These are phyloP conservation scores for Artemisia argyi DNA, from an alignment of 129 eudicot genomes.

Conservation along the genomic window DNA sequence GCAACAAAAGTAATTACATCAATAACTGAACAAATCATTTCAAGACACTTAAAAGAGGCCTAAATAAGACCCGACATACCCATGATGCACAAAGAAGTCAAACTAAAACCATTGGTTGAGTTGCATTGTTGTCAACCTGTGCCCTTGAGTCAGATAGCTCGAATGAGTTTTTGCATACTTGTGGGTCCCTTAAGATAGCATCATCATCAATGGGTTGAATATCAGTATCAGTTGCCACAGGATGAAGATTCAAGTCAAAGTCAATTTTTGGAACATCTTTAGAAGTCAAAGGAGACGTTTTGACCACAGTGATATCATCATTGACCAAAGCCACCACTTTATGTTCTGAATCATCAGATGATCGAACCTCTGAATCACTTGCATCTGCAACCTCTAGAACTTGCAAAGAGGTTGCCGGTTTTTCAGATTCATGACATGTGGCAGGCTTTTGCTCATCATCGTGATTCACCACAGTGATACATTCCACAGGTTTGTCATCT, in stretches of 20 bases:
- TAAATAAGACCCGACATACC: constrained; percentile 14
- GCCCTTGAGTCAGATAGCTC: constrained; percentile 31
- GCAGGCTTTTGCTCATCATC: background rate
- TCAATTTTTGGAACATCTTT: constrained; percentile 6
- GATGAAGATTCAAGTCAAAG: constrained; percentile 35
- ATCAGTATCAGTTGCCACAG: constrained; percentile 31
- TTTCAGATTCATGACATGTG: constrained; percentile 22
- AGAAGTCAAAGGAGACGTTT: constrained; percentile 7
- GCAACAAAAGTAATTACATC: background rate
- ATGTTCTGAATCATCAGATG: constrained; percentile 23
- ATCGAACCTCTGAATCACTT: background rate
- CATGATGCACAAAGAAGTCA: background rate
- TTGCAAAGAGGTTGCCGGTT: constrained; percentile 8
- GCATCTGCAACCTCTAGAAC: constrained; percentile 1
- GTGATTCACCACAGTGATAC: background rate
- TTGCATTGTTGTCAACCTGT: constrained; percentile 25
- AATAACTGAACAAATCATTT: background rate
- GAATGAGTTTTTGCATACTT: constrained; percentile 14
- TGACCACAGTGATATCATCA: background rate
- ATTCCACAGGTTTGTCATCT: constrained; percentile 14
- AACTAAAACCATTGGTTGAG: constrained; percentile 33
- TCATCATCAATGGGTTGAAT: constrained; percentile 19
- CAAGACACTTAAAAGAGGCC: background rate
- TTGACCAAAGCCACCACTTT: constrained; percentile 7
- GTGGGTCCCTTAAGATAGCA: constrained; percentile 19